These are phyloP conservation scores for Porcisia hertigi DNA, from an alignment of 208 protist genomes.

Conservation along the genomic window DNA sequence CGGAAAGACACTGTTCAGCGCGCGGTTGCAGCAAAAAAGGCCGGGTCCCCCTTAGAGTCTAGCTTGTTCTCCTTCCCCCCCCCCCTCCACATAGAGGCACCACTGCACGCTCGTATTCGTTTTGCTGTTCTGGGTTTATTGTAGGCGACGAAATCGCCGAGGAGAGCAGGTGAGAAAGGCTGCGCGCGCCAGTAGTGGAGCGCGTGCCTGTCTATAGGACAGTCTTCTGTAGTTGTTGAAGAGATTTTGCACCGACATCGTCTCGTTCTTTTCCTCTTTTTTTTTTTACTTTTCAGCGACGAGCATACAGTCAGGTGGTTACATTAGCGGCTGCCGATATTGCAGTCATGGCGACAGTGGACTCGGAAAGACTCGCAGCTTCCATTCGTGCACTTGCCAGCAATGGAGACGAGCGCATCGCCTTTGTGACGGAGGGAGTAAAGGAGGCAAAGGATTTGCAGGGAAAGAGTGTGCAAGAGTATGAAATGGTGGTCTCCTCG, in stretches of 20 bases:
- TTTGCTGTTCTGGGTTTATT: no score
- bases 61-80: neutral
- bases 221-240: neutral
- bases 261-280: neutral
- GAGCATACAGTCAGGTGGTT: neutral
- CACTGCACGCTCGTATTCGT: neutral
- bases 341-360: slow-evolving; percentile 24
- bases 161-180: no score
- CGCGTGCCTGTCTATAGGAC: neutral
- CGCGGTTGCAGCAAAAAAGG: neutral
- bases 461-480: slow-evolving; percentile 69
- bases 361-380: slow-evolving; percentile 40
- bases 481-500: slow-evolving; percentile 67
- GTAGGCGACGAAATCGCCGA: no score
- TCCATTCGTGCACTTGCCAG: slow-evolving; percentile 45
- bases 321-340: neutral
- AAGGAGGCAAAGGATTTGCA: slow-evolving; percentile 73
- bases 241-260: neutral
- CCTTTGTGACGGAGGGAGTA: slow-evolving; percentile 64
- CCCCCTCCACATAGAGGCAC: no score
- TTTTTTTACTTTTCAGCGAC: neutral
- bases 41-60: neutral
- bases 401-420: slow-evolving; percentile 37
- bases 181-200: neutral
- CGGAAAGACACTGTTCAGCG: neutral